Conservation (phyloP, 2,329 filamentous ascomycete species). For the Penicillium occitanis region DNA sequence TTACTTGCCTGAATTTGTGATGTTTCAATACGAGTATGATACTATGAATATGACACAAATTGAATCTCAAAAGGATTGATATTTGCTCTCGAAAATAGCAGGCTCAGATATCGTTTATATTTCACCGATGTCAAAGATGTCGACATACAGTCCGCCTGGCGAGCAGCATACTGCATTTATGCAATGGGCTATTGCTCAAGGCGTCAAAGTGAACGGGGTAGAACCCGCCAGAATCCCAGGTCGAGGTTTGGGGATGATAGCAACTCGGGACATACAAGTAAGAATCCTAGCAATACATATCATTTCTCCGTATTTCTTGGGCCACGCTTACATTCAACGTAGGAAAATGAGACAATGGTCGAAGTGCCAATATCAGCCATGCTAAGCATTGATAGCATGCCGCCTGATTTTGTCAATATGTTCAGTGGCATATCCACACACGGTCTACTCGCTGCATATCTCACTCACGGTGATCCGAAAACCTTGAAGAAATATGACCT, state of each 20-base stretch:
- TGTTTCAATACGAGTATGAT: not conserved
- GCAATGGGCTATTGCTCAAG: conserved; percentile 65
- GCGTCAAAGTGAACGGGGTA: conserved; percentile 67
- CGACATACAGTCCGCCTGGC: conserved; percentile 28
- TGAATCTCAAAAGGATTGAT: not conserved
- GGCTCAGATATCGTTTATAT: not conserved
- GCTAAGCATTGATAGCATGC: conserved; percentile 63
- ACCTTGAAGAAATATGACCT: conserved; percentile 48
- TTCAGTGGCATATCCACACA: conserved; percentile 63
- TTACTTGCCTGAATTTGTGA: too few relatives aligned
- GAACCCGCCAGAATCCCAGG: conserved; percentile 66
- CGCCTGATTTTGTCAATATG: conserved; percentile 52
- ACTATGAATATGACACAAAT: too few relatives aligned
- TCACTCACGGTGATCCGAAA: conserved; percentile 56
- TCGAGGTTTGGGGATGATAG: conserved; percentile 75
- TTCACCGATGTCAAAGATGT: conserved; percentile 2
- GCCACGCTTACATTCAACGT: too few relatives aligned
- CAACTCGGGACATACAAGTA: conserved; percentile 66
- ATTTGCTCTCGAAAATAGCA: not conserved
- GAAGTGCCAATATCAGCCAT: conserved; percentile 64
- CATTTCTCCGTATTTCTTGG: not conserved
- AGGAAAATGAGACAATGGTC: conserved; percentile 61
- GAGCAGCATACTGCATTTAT: conserved; percentile 56
- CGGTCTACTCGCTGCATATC: conserved; percentile 68
- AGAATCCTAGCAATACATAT: not conserved